These are phyloP conservation scores for Bidens hawaiensis DNA, from an alignment of 140 eudicot genomes.

Conservation along the genomic window DNA sequence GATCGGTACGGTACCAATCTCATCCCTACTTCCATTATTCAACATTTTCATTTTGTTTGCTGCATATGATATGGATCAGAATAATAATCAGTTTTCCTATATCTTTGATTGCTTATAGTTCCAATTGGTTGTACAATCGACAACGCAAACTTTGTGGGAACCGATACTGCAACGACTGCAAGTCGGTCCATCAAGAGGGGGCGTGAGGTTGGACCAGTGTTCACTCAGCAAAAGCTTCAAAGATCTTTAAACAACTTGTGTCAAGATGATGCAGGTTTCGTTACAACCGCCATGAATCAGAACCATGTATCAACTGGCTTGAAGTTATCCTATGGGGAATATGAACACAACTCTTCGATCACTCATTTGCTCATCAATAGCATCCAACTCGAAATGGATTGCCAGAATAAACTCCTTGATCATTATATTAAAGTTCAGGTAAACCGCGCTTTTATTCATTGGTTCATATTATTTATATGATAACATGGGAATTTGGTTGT, in stretches of 20 bases:
- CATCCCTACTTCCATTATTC: no score
- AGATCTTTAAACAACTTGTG: slow-evolving; percentile 46
- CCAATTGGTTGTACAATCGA: slow-evolving; percentile 48
- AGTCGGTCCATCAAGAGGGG: slow-evolving; percentile 41
- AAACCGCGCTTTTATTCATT: background rate
- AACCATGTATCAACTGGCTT: slow-evolving; percentile 73
- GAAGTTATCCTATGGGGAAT: slow-evolving; percentile 54
- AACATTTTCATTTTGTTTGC: no score
- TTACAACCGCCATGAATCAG: slow-evolving; percentile 35
- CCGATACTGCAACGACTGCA: slow-evolving; percentile 33
- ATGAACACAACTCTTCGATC: slow-evolving; percentile 56
- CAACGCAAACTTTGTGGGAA: slow-evolving; percentile 38
- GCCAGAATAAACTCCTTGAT: slow-evolving; percentile 50
- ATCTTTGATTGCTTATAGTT: slow-evolving; percentile 21
- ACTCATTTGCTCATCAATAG: slow-evolving; percentile 32
- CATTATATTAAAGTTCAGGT: slow-evolving; percentile 68
- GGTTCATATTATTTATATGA: background rate
- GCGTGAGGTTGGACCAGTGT: slow-evolving; percentile 38
- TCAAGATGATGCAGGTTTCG: slow-evolving; percentile 35
- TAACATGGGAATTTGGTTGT: background rate
- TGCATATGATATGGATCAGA: background rate
- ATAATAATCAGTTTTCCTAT: background rate
- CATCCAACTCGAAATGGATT: slow-evolving; percentile 53
- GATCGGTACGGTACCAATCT: no score
- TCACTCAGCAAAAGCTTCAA: slow-evolving; percentile 47